Evolutionary conservation across 2,329 filamentous ascomycete species (phyloP).

Genomic region (Lojkania enalia): DNA sequence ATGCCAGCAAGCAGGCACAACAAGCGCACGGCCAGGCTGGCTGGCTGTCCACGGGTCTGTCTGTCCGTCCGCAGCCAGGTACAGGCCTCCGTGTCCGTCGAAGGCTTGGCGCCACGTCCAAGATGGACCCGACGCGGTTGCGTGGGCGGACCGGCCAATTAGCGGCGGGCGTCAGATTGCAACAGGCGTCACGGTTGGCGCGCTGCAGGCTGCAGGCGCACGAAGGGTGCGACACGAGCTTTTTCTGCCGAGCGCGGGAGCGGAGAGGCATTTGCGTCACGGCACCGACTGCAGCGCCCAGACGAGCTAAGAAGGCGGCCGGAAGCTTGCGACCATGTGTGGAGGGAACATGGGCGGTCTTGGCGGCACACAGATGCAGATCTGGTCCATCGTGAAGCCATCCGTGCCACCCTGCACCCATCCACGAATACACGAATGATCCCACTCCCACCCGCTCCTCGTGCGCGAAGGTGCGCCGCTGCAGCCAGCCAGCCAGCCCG

Average conservation of each 20-base stretch:
- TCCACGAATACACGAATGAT: too few relatives aligned
- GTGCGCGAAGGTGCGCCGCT: conserved; percentile 5
- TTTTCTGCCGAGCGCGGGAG: conserved; percentile 38
- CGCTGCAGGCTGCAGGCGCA: conserved; percentile 6
- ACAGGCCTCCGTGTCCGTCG: conserved; percentile 15
- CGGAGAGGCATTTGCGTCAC: conserved; percentile 40
- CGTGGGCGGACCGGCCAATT: conserved; percentile 36
- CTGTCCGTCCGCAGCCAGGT: conserved; percentile 33
- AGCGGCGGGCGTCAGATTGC: conserved; percentile 36
- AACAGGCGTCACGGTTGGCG: conserved; percentile 30
- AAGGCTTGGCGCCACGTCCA: conserved; percentile 20
- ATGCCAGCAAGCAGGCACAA: not conserved
- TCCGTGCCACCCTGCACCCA: conserved; percentile 5
- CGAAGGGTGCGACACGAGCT: conserved; percentile 34
- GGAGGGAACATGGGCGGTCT: conserved; percentile 30
- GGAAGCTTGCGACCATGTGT: conserved; percentile 37
- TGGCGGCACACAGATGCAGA: conserved; percentile 23
- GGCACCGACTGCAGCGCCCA: conserved; percentile 26
- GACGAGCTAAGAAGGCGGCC: conserved; percentile 34
- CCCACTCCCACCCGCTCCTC: conserved; percentile 4
- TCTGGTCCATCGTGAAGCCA: conserved; percentile 13
- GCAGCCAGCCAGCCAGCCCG: conserved; percentile 8
- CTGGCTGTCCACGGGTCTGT: not conserved
- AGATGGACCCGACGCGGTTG: conserved; percentile 29
- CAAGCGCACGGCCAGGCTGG: not conserved